phyloP scores from a whole-genome alignment of 148 eudicot genomes.

The Pouteria glomerata region DNA sequence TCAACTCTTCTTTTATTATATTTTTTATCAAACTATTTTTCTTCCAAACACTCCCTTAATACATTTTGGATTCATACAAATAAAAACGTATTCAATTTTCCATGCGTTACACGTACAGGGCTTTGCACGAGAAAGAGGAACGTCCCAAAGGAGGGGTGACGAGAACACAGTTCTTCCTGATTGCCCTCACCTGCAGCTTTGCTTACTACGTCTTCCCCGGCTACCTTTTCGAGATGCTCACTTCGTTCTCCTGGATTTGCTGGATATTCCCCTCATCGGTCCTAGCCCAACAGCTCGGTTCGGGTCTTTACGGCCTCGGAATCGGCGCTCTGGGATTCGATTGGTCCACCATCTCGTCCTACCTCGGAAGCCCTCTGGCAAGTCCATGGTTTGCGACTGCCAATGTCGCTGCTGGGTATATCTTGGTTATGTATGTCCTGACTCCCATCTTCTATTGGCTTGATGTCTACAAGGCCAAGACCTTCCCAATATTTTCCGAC shows the following conservation, averaged over 20 bases:
- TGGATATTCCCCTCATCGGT: slow-evolving; percentile 82
- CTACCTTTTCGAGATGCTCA: slow-evolving; percentile 81
- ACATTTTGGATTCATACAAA: too few species aligned
- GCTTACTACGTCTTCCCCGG: slow-evolving; percentile 91
- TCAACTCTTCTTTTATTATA: too few species aligned
- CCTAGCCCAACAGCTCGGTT: slow-evolving; percentile 87
- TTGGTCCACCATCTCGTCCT: slow-evolving; percentile 91
- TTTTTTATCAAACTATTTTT: too few species aligned
- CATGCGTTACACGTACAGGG: too few species aligned
- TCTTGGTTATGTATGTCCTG: slow-evolving; percentile 71
- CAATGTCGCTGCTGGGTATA: slow-evolving; percentile 82
- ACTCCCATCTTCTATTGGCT: slow-evolving; percentile 78
- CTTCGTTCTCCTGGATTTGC: slow-evolving; percentile 95
- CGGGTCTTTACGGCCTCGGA: slow-evolving; percentile 85
- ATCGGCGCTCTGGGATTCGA: slow-evolving; percentile 74
- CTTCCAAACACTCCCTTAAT: too few species aligned
- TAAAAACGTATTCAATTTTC: too few species aligned
- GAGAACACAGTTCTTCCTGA: slow-evolving; percentile 75
- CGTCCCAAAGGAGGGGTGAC: slow-evolving; percentile 77
- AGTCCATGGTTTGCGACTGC: slow-evolving; percentile 99
- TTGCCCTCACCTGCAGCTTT: slow-evolving; percentile 87
- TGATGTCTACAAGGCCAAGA: slow-evolving; percentile 72
- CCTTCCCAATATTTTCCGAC: slow-evolving; percentile 73
- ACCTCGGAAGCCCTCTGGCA: slow-evolving; percentile 95
- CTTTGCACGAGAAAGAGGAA: slow-evolving; percentile 86